phyloP scores from a whole-genome alignment of 495 filamentous ascomycete species.

The Xylaria flabelliformis region DNA sequence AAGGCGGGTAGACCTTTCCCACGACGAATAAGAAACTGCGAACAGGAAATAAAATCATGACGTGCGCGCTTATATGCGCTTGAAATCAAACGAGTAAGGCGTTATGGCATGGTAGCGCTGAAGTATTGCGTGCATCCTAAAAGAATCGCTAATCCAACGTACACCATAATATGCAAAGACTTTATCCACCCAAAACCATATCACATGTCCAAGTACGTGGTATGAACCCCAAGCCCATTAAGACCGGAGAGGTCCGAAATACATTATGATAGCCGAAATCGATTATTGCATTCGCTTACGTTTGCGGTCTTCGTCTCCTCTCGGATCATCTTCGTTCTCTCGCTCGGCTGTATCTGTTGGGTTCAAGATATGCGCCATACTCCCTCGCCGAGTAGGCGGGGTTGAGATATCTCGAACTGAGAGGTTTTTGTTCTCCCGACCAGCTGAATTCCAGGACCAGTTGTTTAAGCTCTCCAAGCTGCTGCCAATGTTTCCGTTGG shows the following conservation, averaged over 20 bases:
- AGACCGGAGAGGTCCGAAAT: conserved; percentile 7
- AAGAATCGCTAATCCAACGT: conserved; percentile 37
- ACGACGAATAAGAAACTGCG: conserved; percentile 3
- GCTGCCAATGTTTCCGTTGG: conserved; percentile 48
- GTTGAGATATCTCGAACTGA: conserved; percentile 59
- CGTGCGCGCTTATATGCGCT: conserved; percentile 24
- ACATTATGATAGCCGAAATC: background rate
- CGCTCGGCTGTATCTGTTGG: conserved; percentile 58
- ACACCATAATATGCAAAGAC: conserved; percentile 32
- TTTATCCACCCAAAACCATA: background rate
- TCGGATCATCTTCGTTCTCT: conserved; percentile 54
- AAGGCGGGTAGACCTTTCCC: conserved; percentile 2
- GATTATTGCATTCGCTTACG: conserved; percentile 70
- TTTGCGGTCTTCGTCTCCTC: conserved; percentile 71
- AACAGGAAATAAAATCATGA: conserved; percentile 35
- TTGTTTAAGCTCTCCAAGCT: conserved; percentile 57
- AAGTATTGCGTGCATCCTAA: conserved; percentile 33
- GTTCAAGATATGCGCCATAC: conserved; percentile 75
- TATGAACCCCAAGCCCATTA: conserved; percentile 12
- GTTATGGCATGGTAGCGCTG: conserved; percentile 12
- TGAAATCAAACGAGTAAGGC: conserved; percentile 13
- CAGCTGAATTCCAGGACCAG: conserved; percentile 60
- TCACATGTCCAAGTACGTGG: conserved; percentile 31
- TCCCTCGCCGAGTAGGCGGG: conserved; percentile 62
- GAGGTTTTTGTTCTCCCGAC: conserved; percentile 52